Percentiles rank a stretch among this genome's conserved stretches.
Evolutionary conservation across 805 yeast species (phyloP).

Genomic region (Zygoascus flipseniorum): DNA sequence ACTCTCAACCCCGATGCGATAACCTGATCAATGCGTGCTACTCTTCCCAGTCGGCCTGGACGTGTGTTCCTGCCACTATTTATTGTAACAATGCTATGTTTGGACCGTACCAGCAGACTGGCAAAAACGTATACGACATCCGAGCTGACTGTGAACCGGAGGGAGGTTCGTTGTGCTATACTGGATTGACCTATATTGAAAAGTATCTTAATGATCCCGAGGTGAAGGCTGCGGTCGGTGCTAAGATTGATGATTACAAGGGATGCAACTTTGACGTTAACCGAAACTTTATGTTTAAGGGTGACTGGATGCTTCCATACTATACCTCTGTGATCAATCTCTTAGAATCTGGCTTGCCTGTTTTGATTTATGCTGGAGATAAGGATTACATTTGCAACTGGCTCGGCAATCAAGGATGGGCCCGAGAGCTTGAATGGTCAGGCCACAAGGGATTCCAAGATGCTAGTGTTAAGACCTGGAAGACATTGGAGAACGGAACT

Average conservation of each 20-base stretch:
- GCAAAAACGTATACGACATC: constrained; percentile 86
- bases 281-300: constrained; percentile 75
- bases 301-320: constrained; percentile 91
- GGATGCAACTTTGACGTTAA: constrained; percentile 78
- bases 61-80: constrained; percentile 84
- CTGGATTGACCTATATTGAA: constrained; percentile 67
- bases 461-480: constrained; percentile 30
- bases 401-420: constrained; percentile 90
- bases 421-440: constrained; percentile 57
- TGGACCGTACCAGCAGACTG: constrained; percentile 76
- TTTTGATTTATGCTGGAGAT: constrained; percentile 89
- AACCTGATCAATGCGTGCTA: constrained; percentile 73
- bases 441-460: constrained; percentile 45
- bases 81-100: constrained; percentile 82
- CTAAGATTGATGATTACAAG: constrained; percentile 72
- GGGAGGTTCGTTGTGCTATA: constrained; percentile 64
- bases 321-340: constrained; percentile 61
- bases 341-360: constrained; percentile 68
- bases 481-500: constrained; percentile 31
- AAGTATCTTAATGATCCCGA: constrained; percentile 66
- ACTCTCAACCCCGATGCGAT: constrained; percentile 67
- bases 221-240: constrained; percentile 79
- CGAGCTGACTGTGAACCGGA: constrained; percentile 55
- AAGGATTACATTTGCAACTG: constrained; percentile 95
- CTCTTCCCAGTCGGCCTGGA: constrained; percentile 59